These are phyloP conservation scores for Candida ficus DNA, from an alignment of 805 yeast genomes.

Conservation along the genomic window DNA sequence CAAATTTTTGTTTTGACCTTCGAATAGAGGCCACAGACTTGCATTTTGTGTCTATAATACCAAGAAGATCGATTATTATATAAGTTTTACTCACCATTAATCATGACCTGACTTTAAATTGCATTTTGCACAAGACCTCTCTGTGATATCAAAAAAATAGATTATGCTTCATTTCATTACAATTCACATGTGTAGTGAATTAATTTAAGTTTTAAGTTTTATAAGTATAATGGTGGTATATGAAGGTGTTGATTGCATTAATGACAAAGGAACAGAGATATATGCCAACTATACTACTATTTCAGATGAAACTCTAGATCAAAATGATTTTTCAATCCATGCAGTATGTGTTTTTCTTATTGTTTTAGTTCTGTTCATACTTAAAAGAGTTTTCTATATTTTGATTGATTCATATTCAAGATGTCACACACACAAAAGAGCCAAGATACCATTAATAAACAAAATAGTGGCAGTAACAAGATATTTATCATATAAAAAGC, in stretches of 20 bases:
- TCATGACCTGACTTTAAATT: no score
- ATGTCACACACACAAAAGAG: no score
- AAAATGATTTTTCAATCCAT: neutral
- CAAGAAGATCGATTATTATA: no score
- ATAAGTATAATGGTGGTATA: neutral
- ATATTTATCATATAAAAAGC: conserved; percentile 27
- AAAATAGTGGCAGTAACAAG: conserved; percentile 28
- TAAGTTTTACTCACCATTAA: no score
- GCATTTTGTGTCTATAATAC: no score
- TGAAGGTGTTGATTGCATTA: neutral
- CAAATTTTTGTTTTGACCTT: no score
- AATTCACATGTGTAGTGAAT: no score
- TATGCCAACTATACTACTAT: neutral
- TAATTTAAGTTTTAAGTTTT: no score
- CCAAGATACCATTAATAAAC: conserved; percentile 2
- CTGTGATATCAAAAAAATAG: neutral
- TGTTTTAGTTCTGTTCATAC: neutral
- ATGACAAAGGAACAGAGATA: neutral
- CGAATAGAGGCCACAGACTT: no score
- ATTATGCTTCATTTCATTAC: no score
- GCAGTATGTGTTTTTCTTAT: neutral
- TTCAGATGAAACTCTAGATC: neutral
- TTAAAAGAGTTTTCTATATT: neutral
- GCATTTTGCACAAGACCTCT: no score
- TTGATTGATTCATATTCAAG: neutral